Evolutionary conservation across 495 filamentous ascomycete species (phyloP), one percentile per base, ranked within the genome.

Genomic region (Penicillium verhagenii): DNA sequence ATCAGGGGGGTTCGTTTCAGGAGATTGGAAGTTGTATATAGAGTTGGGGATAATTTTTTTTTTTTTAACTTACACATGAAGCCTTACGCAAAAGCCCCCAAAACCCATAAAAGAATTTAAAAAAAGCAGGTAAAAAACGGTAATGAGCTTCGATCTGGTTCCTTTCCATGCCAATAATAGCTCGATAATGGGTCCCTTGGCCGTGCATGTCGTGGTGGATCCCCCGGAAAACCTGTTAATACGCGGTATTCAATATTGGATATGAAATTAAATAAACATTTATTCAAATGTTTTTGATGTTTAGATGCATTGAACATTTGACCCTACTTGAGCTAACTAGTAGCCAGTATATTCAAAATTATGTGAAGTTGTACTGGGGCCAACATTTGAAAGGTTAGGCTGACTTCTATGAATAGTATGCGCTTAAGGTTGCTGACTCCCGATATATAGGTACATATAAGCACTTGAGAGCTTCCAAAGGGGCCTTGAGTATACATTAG

Each of bases 111-210:
- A 47, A 25, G 29, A 29, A 29, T 19, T 20, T 16, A 19, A 13
- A 21, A 38, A 24, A 38, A 20, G 24, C 19, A 23, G 29, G 47
- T 50, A 20, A 19, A 43, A 43, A 43, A 43, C 18, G 5, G 26
- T 33, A 29, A 18, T 6, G 37, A 50, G 52, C 47, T 58, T 59
- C 60, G 54, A 58, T 63, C 56, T 47, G 51, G 35, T 63, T 58
- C 54, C 59, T 53, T 53, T 45, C 16, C 45, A 57, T 66, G 53
- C 56, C 62, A 58, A 61, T 59, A 54, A 62, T 62, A 62, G 52
- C 54, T 52, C 47, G 28, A 18, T 23, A 21, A 10, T 18, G 48
- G 52, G 56, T 53, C 58, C n/a, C 54, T 37, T 57, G 58, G 57
- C 57, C 52, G 52, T 51, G 52, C 38, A 52, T 46, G 37, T n/a